phyloP scores from a whole-genome alignment of 2,329 filamentous ascomycete genomes.

The Graphilbum sp. region DNA sequence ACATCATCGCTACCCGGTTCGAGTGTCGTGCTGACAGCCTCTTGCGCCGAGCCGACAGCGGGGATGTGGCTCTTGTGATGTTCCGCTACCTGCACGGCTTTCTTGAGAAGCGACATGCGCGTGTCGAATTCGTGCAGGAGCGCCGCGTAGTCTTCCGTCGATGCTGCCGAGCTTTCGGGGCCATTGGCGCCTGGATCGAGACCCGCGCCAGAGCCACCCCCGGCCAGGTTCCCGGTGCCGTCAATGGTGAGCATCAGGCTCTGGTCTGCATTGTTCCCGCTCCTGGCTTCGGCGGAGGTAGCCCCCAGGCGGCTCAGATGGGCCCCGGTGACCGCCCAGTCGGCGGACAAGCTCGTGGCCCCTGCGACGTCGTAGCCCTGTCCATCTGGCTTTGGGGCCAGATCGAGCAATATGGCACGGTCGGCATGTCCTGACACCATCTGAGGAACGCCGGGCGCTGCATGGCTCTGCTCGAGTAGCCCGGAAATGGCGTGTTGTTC shows the following conservation, averaged over 20 bases:
- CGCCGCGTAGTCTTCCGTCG: slow-evolving; percentile 29
- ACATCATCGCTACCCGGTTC: no score
- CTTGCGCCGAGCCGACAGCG: neutral
- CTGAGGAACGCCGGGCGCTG: slow-evolving; percentile 9
- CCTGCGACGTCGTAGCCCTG: slow-evolving; percentile 39
- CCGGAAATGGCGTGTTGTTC: slow-evolving; percentile 18
- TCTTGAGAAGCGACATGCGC: slow-evolving; percentile 35
- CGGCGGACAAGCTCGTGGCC: slow-evolving; percentile 54
- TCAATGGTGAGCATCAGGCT: slow-evolving; percentile 47
- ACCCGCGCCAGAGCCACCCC: no score
- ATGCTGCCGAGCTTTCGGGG: neutral
- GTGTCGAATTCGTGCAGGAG: slow-evolving; percentile 41
- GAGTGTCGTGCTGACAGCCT: no score
- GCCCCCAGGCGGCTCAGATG: slow-evolving; percentile 27
- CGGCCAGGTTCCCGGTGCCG: slow-evolving; percentile 24
- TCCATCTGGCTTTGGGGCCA: slow-evolving; percentile 24
- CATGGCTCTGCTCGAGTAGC: neutral
- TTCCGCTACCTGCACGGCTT: slow-evolving; percentile 37
- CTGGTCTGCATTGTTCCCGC: slow-evolving; percentile 12
- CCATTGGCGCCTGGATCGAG: neutral
- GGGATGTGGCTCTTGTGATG: slow-evolving; percentile 20
- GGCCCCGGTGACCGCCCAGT: slow-evolving; percentile 47
- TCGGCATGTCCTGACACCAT: slow-evolving; percentile 24
- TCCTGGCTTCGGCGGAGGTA: slow-evolving; percentile 15
- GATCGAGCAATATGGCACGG: slow-evolving; percentile 39